Evolutionary conservation across 305 asterid genomes (phyloP), one percentile per base, ranked within the genome.

Genomic region (Fraxinus velutina): DNA sequence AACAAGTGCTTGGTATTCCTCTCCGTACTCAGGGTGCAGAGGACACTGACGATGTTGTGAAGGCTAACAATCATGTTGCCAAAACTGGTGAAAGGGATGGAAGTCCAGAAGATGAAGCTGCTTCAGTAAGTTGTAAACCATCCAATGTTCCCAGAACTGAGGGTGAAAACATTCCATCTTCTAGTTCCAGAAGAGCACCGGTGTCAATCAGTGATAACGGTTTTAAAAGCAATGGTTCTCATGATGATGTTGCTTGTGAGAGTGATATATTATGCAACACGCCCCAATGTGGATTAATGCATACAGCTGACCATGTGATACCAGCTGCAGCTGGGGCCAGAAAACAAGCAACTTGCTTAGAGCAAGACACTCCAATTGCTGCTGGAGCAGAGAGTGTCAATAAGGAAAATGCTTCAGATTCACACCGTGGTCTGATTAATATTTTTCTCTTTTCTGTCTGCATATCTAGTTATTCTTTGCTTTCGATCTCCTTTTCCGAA

Each of bases 1-100:
- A 92, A 88, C 92, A 91, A 29, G 80, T 97, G 88, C 80, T 97
- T 81, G 93, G 93, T 74, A 84, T 91, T 87, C 91, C 92, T 85
- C 47, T 89, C 70, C 92, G 80, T 78, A 88, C 90, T 83, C 85
- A 78, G 57, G 85, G 52, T 73, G 83, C 82, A 47, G 91, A 77
- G 81, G 92, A 86, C 77, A 79, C 84, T 66, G 86, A 87, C 78
- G 83, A 85, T 81, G 83, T 34, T 78, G 80, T 44, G 80, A 81
- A 81, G 83, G 83, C 77, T 81, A 82, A 70, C 78, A 75, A 82
- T 81, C 80, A 80, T 73, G 76, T 76, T 85, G 82, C 84, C 21
- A 75, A 32, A 81, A 64, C 42, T 77, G 89, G 89, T 81, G 90
- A 85, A 81, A 85, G 85, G 83, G 84, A 81, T 73, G 71, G 76